Conservation (phyloP, 257 asterid genomes). For the Nicotiana benthamiana region DNA sequence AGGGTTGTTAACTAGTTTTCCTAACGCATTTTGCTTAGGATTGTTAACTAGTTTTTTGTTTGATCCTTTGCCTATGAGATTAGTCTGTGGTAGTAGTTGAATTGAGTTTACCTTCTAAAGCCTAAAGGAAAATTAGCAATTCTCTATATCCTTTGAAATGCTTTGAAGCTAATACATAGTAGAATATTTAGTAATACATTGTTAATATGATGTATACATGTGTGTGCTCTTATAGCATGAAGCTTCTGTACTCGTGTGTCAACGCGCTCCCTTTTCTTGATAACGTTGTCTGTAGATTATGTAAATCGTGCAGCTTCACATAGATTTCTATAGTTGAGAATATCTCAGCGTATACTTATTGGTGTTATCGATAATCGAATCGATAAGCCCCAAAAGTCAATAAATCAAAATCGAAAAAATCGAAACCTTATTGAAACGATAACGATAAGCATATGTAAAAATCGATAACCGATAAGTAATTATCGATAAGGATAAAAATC, state of each 20-base stretch:
- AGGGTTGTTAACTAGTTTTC: no score
- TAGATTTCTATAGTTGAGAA: not conserved
- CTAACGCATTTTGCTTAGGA: no score
- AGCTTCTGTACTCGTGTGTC: not conserved
- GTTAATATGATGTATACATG: not conserved
- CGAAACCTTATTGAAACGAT: no score
- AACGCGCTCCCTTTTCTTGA: not conserved
- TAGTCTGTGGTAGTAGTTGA: not conserved
- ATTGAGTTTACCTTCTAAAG: not conserved
- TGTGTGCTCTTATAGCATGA: not conserved
- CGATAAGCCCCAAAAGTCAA: no score
- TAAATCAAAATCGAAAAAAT: no score
- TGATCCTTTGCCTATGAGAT: no score
- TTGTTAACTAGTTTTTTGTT: no score
- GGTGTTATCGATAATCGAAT: no score
- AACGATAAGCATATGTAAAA: no score
- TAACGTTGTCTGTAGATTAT: not conserved
- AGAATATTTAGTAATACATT: not conserved
- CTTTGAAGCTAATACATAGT: not conserved
- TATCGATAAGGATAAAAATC: no score
- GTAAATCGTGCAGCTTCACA: not conserved
- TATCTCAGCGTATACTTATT: not conserved
- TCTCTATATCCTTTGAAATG: not conserved
- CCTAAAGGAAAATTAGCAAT: not conserved
- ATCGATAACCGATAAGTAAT: no score